Evolutionary conservation across 169 alveolate genomes (phyloP).

Genomic region (Plasmodium yoelii): DNA sequence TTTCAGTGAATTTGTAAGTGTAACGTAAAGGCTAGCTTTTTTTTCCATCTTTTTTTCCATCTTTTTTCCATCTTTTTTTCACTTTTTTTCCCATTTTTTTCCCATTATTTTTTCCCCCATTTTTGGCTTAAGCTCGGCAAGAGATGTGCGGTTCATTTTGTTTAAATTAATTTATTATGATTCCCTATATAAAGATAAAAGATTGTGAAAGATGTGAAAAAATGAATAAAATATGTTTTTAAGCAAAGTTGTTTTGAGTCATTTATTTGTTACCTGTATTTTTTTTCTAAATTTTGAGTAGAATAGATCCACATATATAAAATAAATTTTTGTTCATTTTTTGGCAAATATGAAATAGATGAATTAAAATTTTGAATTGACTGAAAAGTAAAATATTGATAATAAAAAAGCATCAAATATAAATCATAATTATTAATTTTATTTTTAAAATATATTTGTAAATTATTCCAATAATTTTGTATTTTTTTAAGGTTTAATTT

Average conservation of each 20-base stretch:
- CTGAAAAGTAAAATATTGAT: slow-evolving; percentile 53
- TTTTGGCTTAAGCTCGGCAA: too few species aligned
- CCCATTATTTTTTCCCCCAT: too few species aligned
- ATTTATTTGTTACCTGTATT: slow-evolving; percentile 1
- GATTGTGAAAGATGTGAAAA: too few species aligned
- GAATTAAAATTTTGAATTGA: slow-evolving; percentile 2
- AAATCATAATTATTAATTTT: slow-evolving; percentile 30
- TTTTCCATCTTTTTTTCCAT: not conserved
- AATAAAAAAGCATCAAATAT: slow-evolving; percentile 58
- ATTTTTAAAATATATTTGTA: slow-evolving; percentile 28
- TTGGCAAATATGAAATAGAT: slow-evolving; percentile 4
- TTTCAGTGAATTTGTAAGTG: slow-evolving; percentile 30
- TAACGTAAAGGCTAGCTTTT: too few species aligned
- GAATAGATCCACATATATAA: slow-evolving; percentile 24
- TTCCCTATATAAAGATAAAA: too few species aligned
- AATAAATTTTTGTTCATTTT: slow-evolving; percentile 38
- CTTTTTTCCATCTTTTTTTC: not conserved
- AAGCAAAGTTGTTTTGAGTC: too few species aligned
- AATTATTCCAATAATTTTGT: slow-evolving; percentile 16
- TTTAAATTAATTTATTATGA: too few species aligned
- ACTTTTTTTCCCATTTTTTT: too few species aligned
- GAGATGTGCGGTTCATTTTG: too few species aligned
- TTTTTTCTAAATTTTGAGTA: slow-evolving; percentile 15
- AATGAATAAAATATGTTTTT: too few species aligned
- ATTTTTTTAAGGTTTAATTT: slow-evolving; percentile 32